A percentile compares a stretch with the other conserved stretches of the same genome.
Conservation (phyloP, 2,329 filamentous ascomycete genomes). For the Arthrobotrys conoides region DNA sequence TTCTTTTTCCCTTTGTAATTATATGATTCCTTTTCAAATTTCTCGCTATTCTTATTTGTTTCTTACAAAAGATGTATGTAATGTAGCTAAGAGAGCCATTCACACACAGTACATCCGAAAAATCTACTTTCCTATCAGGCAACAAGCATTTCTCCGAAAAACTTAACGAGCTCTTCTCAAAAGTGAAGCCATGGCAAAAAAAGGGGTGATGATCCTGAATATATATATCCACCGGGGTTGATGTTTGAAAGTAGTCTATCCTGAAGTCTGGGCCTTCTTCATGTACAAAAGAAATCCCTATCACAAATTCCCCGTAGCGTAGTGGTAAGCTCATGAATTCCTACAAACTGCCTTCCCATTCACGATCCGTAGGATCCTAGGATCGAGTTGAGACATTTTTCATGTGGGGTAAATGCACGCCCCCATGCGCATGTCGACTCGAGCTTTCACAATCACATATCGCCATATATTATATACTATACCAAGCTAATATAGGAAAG, state of each 20-base stretch:
- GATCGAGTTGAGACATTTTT: conserved; percentile 31
- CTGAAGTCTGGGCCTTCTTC: conserved; percentile 13
- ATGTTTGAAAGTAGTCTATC: background rate
- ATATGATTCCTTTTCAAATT: conserved; percentile 63
- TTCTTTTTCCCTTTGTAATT: conserved; percentile 64
- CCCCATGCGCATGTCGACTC: conserved; percentile 15
- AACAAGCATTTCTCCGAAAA: background rate
- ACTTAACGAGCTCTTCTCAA: conserved; percentile 15
- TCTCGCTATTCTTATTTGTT: conserved; percentile 53
- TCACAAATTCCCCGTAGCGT: conserved; percentile 34
- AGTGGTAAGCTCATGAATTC: background rate
- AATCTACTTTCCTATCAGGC: conserved; percentile 12
- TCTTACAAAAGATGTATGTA: conserved; percentile 26
- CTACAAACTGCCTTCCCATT: conserved; percentile 2
- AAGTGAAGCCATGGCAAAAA: conserved; percentile 10
- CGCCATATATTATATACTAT: too few species aligned
- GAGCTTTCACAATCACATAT: conserved; percentile 21
- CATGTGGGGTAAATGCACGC: conserved; percentile 25
- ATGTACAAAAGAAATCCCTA: conserved; percentile 11
- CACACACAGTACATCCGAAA: conserved; percentile 22
- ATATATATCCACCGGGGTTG: conserved; percentile 11
- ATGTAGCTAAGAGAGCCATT: conserved; percentile 17
- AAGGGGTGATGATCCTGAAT: conserved; percentile 22
- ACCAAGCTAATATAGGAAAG: conserved; percentile 19
- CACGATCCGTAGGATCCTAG: conserved; percentile 18